Percentiles rank a stretch among this genome's conserved stretches.
phyloP scores from a whole-genome alignment of 2,329 filamentous ascomycete species.

The Magnaporthiopsis incrustans region DNA sequence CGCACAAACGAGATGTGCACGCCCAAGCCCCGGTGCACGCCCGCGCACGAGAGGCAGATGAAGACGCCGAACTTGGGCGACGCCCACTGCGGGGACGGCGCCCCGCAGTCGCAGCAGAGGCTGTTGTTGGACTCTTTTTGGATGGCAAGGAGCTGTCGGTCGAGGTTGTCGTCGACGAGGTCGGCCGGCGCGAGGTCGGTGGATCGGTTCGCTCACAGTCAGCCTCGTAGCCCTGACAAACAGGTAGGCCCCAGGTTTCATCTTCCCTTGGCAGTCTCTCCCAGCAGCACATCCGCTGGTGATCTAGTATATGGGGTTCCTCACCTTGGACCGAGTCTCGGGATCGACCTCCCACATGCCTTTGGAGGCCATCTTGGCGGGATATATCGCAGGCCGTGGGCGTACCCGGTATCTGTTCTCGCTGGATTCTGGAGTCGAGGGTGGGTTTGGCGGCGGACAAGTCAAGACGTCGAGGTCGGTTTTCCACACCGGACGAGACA shows the following conservation, averaged over 20 bases:
- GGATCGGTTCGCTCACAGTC: background rate
- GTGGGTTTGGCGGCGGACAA: background rate
- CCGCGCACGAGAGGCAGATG: constrained; percentile 94
- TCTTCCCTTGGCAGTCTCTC: background rate
- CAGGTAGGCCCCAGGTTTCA: background rate
- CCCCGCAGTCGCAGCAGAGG: constrained; percentile 88
- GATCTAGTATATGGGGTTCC: constrained; percentile 9
- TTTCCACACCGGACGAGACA: background rate
- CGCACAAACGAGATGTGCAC: constrained; percentile 98
- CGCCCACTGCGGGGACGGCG: constrained; percentile 96
- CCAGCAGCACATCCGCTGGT: no score
- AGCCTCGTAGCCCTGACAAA: background rate
- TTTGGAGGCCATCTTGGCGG: constrained; percentile 53
- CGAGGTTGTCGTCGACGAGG: background rate
- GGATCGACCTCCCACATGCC: constrained; percentile 98
- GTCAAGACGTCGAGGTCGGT: background rate
- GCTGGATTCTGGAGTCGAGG: background rate
- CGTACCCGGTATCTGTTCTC: background rate
- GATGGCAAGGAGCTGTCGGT: constrained; percentile 71
- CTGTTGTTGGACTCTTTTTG: constrained; percentile 88
- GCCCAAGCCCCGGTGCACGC: constrained; percentile 86
- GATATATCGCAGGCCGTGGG: background rate
- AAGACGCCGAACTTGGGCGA: constrained; percentile 97
- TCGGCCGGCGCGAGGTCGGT: background rate
- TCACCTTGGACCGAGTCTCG: constrained; percentile 89